phyloP scores from a whole-genome alignment of 345 rosid genomes.

The Aethionema arabicum region DNA sequence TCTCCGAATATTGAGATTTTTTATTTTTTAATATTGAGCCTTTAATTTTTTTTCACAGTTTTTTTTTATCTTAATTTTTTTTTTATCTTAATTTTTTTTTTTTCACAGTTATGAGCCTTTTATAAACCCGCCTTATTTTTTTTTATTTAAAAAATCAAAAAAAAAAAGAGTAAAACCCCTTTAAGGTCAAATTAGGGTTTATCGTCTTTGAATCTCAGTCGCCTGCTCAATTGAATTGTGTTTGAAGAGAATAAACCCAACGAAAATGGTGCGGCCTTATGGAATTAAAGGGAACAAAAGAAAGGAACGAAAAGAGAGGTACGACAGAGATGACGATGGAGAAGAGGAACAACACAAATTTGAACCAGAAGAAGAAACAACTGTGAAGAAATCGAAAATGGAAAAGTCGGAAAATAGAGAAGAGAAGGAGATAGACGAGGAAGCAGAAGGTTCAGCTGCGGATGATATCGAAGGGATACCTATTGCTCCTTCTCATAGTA shows the following conservation, averaged over 20 bases:
- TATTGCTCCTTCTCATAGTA: conserved; percentile 36
- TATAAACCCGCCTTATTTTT: too few species aligned
- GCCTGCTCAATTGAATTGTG: not conserved
- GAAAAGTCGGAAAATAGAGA: conserved; percentile 29
- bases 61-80: too few species aligned
- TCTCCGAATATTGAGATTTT: too few species aligned
- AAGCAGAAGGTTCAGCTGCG: conserved; percentile 32
- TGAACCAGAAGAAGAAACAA: conserved; percentile 32
- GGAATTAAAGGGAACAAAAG: conserved; percentile 61
- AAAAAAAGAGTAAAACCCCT: not conserved
- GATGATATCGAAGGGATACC: conserved; percentile 58
- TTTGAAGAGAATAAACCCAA: not conserved
- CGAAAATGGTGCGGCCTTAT: conserved; percentile 65
- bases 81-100: too few species aligned
- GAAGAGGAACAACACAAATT: conserved; percentile 35
- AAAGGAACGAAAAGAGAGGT: conserved; percentile 59
- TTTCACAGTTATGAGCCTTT: too few species aligned
- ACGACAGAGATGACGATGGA: conserved; percentile 51
- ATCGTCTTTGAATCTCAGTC: not conserved
- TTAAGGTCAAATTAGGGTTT: conserved; percentile 30
- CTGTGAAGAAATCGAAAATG: conserved; percentile 31
- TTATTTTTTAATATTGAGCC: too few species aligned
- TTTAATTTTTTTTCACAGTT: too few species aligned
- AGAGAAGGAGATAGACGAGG: conserved; percentile 37
- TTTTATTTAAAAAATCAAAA: not conserved